Evolutionary conservation across 345 rosid genomes (phyloP), one percentile per base, ranked within the genome.

Genomic region (Gossypium ekmanianum): DNA sequence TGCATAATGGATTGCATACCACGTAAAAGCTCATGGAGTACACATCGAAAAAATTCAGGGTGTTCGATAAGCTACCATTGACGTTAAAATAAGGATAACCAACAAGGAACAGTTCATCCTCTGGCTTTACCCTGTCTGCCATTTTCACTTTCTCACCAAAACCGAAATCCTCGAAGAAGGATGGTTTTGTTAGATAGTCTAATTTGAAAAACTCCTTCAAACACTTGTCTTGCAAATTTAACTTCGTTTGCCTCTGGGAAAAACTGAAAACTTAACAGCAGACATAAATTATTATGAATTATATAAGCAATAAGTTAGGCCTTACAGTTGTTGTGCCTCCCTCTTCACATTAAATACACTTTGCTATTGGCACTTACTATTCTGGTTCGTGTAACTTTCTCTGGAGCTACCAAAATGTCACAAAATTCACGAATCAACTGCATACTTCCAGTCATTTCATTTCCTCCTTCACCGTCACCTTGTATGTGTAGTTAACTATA

Each of bases 401-500:
- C 88, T 3, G 90, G 88, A 71, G 59, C 76, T 54, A 94, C 74
- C 5, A 94, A 73, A 45, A 81, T 86, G 81, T 94, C 92, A 75
- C 97, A 91, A 76, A 91, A 94, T 80, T 92, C 90, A 26, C 93
- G 93, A 52, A 91, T 92, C 76, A 92, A 74, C 86, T 81, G 93
- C 84, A 94, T 94, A 75, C 98, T 94, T 52, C 59, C 97, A 0
- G 97, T 94, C 98, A 92, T 92, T 76, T 94, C 98, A 59, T 75
- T 89, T 64, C 97, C 97, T 74, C 98, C 98, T 89, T 94, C 98
- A 74, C 97, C 97, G 83, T 94, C 98, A 73, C 97, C 97, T 93
- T 78, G 59, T 61, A 16, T 26, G 18, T 26, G 70, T 22, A 41
- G 52, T 43, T 69, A 47, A 45, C 51, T 52, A 55, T 29, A 56